Evolutionary conservation across 768 basidiomycete species (phyloP), one percentile per base, ranked within the genome.

Genomic region (Leccinum uliginosum): DNA sequence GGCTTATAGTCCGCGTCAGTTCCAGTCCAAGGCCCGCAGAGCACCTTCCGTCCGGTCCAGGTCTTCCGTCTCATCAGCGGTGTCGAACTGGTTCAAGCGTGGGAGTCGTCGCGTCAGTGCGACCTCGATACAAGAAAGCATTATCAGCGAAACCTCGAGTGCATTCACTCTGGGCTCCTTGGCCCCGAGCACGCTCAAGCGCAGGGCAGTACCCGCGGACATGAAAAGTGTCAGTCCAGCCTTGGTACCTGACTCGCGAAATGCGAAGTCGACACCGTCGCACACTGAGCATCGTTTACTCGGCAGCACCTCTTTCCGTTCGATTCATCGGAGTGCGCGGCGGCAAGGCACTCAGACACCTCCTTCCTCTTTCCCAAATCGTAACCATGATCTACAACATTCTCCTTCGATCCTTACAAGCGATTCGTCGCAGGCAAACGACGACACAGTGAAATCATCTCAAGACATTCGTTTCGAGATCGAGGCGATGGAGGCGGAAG

Each of bases 401-500:
- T 73, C 76, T 11, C 60, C 58, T 51, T 67, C 70, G 9, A 68
- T 73, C 51, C 63, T 68, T 14, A 54, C 66, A 35, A 62, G 46
- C 45, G 61, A 63, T 74, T 77, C 61, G 64, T 80, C 47, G 74
- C 80, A 51, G 40, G 83, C 84, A 55, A n/a, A n/a, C n/a, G 83
- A 86, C 50, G 82, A 85, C 2, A 76, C 74, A 51, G 70, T 83
- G 55, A 79, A 81, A 56, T 80, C 85, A n/a, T 78, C 81, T 56
- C 76, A 80, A 59, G 79, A 86, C 38, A 83, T 91, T 53, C 82
- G 79, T 38, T 74, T 80, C 46, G 86, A 91, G 62, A 87, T 92
- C 44, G 73, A 79, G 57, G 70, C 77, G 6, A 81, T 92, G 44
- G 88, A 91, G 67, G 83, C 83, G 30, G 89, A 92, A 66, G 83